phyloP scores from a whole-genome alignment of 306 rosid species.

The Elaeagnus macrophylla region DNA sequence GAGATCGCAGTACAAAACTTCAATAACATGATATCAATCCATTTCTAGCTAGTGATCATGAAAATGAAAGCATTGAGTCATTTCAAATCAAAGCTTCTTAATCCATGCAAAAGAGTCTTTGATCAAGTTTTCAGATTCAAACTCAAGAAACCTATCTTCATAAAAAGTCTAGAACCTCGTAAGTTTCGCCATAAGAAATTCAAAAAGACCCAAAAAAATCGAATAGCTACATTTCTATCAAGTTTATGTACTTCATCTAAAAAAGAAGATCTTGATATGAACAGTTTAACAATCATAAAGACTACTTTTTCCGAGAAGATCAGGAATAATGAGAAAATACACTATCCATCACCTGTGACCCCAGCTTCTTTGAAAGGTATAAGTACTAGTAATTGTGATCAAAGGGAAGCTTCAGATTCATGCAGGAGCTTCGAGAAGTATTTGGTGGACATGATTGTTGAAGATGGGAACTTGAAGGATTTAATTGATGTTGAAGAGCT shows the following conservation, averaged over 20 bases:
- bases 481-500: constrained; percentile 84
- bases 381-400: constrained; percentile 19
- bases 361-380: neutral
- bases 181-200: constrained; percentile 8
- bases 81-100: constrained; percentile 66
- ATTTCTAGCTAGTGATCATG: constrained; percentile 43
- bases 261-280: constrained; percentile 21
- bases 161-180: constrained; percentile 26
- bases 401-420: constrained; percentile 47
- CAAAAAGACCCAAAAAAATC: constrained; percentile 12
- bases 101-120: constrained; percentile 48
- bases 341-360: too few relatives aligned
- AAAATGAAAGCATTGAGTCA: constrained; percentile 45
- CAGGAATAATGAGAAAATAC: too few relatives aligned
- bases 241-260: constrained; percentile 25
- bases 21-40: neutral
- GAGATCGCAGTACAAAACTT: too few relatives aligned
- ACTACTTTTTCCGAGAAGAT: too few relatives aligned
- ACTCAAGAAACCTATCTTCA: constrained; percentile 44
- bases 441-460: constrained; percentile 78
- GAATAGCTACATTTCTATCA: constrained; percentile 30
- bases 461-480: constrained; percentile 69
- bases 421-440: constrained; percentile 89
- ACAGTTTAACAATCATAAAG: constrained; percentile 20
- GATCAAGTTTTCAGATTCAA: constrained; percentile 41